Base-by-base conservation (phyloP, 2,329 filamentous ascomycete genomes). In the Paecilomyces dactylethromorphus region DNA sequence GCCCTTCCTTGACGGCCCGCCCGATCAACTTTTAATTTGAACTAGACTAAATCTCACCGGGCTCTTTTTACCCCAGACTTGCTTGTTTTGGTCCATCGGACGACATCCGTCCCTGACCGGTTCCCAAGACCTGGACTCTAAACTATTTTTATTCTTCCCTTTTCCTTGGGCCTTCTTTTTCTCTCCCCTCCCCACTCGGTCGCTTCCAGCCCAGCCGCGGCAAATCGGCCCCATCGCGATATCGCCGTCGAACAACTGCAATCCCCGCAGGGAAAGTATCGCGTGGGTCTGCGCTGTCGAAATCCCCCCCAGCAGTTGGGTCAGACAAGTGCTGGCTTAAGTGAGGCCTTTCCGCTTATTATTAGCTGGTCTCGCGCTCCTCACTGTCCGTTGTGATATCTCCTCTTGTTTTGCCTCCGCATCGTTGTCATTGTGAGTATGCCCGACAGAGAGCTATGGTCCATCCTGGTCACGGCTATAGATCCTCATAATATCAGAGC, bases 401-500 rank as follows among this genome's bases (percentile, higher is more conserved):
- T 24, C 13, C 1, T 10, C 18, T 4, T 12, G 12, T 52, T 12
- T 24, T 52, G 39, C 39, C 10, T 6, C n/a, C 39, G 39, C 39
- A 18, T 18, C 39, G 15, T 45, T 6, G 39, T 52, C 11, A 6
- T 52, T 18, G 18, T 45, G 6, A 52, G 21, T 52, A 63, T 63
- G 35, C 18, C 54, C 24, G 24, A 57, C 18, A 29, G 55, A 52
- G 32, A 35, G 50, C 32, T 56, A 53, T 56, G 53, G 22, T 35
- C 13, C 15, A 35, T 13, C n/a, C 59, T 61, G 24, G 60, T 29
- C 66, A 67, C 59, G 60, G 66, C 71, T 55, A 73, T 74, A 66
- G 68, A 74, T 59, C 71, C 73, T n/a, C 61, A 65, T 55, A 67
- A 68, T 59, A 64, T 63, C 60, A 71, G 69, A 65, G 64, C 68